Base-by-base conservation (phyloP, 371 early-diverging fungal genomes). In the Mortierella polycephala region DNA sequence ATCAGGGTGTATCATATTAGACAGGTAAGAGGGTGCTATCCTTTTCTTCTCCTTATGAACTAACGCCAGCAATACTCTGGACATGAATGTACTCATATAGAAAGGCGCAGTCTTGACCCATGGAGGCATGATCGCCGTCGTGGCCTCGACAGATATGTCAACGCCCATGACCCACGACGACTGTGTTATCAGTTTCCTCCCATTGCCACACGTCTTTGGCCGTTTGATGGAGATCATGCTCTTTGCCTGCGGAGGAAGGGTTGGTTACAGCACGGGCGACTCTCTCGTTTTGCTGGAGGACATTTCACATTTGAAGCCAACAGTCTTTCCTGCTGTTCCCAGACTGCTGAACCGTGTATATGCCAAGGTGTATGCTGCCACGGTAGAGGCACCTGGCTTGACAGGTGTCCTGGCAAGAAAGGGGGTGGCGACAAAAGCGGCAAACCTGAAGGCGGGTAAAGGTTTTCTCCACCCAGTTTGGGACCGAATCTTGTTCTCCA, bases 401-500 rank as follows among this genome's bases (percentile, higher is more conserved):
- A 82, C 72, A 1, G 87, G 91, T 16, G 68, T 80, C 6, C 74
- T 97, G 8, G 93, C 95, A 73, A 86, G 86, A 44, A 73, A 71
- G 9, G 96, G 95, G 5, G 65, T 89, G 0, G 81, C 74, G 14
- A 85, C 83, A 39, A 93, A 94, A 68, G 21, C 91, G 55, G 82
- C 85, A 13, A 84, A 88, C 54, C 75, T 95, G 21, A 73, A 87
- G 49, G 84, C 83, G 7, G 87, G 87, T 52, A 86, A 91, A 46
- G 83, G 86, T 0, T 69, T 85, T 66, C 89, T 87, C 10, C 95
- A 95, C 77, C 74, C 88, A 1, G 46, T 99, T 52, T 95, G 97
- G 93, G 99, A 99, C 86, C 83, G 87, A 13, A 60, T 99, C n/a
- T 67, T 99, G 5, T 99, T 99, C 83, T 90, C 86, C 77, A 95